Conservation (phyloP, 2,329 filamentous ascomycete genomes). For the Rhynchosporium secalis region DNA sequence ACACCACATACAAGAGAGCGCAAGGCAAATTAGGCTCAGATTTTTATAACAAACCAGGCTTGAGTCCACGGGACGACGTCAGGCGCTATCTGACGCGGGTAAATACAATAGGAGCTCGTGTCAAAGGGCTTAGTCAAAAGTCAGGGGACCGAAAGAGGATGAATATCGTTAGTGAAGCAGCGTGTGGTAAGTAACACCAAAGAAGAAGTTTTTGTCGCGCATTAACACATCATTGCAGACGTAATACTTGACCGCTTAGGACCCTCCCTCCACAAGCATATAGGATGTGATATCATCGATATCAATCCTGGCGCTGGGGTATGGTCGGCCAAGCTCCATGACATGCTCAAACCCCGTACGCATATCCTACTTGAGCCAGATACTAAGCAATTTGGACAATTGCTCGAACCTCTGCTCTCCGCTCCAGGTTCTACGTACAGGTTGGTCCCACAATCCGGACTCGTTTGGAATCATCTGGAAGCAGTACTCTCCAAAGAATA, state of each 20-base stretch:
- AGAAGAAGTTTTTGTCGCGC: background rate
- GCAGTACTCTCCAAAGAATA: constrained; percentile 51
- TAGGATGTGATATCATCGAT: constrained; percentile 83
- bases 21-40: no score
- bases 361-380: constrained; percentile 84
- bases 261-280: constrained; percentile 65
- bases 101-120: background rate
- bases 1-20: no score
- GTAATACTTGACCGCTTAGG: constrained; percentile 62
- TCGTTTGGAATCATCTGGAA: constrained; percentile 61
- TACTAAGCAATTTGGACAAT: constrained; percentile 54
- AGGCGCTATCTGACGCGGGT: constrained; percentile 18
- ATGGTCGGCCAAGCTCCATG: constrained; percentile 76
- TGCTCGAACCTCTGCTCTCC: constrained; percentile 59
- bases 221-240: constrained; percentile 30
- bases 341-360: constrained; percentile 71
- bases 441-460: constrained; percentile 56
- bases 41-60: no score
- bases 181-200: constrained; percentile 44
- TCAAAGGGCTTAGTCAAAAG: background rate
- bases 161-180: constrained; percentile 52
- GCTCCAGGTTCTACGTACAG: constrained; percentile 49
- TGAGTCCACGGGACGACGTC: background rate
- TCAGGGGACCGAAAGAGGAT: constrained; percentile 46
- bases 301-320: constrained; percentile 78